phyloP scores from a whole-genome alignment of 2,329 filamentous ascomycete genomes.

The Fusarium sp. region DNA sequence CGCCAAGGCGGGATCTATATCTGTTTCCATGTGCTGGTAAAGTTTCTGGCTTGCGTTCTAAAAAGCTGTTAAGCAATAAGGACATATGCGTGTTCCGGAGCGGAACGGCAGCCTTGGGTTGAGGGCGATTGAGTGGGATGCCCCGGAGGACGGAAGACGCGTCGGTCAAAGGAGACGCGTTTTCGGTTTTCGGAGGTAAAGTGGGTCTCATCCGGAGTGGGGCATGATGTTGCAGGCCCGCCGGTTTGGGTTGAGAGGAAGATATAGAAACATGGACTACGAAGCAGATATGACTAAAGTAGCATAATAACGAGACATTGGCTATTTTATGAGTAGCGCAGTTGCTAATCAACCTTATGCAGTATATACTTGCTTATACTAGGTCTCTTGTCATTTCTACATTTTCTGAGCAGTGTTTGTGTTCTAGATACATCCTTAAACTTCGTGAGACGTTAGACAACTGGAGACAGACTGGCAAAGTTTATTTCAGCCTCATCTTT shows the following conservation, averaged over 20 bases:
- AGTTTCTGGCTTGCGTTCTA: not conserved
- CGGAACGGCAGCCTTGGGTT: constrained; percentile 24
- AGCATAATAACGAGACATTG: not conserved
- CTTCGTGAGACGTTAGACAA: constrained; percentile 9
- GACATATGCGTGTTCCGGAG: constrained; percentile 9
- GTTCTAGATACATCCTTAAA: not conserved
- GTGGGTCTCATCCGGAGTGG: constrained; percentile 32
- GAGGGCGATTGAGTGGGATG: constrained; percentile 36
- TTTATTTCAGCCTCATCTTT: constrained; percentile 25
- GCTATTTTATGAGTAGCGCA: too few relatives aligned
- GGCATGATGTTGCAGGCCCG: not conserved
- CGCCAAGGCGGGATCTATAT: constrained; percentile 44
- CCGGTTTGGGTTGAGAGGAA: not conserved
- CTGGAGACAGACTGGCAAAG: constrained; percentile 1
- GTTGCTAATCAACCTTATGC: too few relatives aligned
- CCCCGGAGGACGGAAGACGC: constrained; percentile 36
- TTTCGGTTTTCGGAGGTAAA: constrained; percentile 27
- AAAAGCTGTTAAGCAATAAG: not conserved
- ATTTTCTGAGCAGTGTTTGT: not conserved
- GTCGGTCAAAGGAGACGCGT: constrained; percentile 39
- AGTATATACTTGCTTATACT: not conserved
- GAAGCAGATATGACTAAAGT: not conserved
- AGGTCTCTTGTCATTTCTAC: not conserved
- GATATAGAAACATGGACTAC: not conserved
- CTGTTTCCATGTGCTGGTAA: constrained; percentile 23